A percentile compares a stretch with the other conserved stretches of the same genome.
Evolutionary conservation across 768 basidiomycete genomes (phyloP).

Genomic region (Mrakia blollopis): DNA sequence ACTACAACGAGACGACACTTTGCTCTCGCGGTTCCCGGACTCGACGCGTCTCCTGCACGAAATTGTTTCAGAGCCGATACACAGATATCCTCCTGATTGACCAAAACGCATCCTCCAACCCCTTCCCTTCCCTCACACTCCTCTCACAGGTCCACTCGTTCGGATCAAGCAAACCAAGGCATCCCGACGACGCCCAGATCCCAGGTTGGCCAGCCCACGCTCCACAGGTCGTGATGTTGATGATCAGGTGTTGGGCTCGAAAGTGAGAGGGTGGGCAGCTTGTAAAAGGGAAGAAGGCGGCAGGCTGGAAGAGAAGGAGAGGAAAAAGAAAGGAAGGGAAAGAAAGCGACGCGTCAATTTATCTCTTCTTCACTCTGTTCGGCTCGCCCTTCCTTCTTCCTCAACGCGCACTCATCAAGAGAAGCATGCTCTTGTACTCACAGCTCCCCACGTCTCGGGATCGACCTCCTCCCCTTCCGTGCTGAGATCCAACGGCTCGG

Average conservation of each 20-base stretch:
- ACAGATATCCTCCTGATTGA: conserved; percentile 12
- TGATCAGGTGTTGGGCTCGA: conserved; percentile 18
- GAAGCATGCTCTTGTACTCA: not conserved
- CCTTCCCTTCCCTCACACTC: conserved; percentile 14
- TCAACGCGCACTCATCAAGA: too few species aligned
- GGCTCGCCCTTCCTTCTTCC: too few species aligned
- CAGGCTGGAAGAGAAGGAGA: not conserved
- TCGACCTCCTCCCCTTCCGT: not conserved
- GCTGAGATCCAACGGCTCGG: not conserved
- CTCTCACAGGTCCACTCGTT: conserved; percentile 23
- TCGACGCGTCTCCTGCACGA: too few species aligned
- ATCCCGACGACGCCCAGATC: conserved; percentile 21
- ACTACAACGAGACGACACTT: too few species aligned
- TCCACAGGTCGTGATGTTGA: conserved; percentile 17
- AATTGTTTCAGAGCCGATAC: not conserved
- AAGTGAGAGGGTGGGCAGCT: conserved; percentile 21
- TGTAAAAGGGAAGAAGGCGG: conserved; percentile 10
- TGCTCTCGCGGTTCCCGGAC: too few species aligned
- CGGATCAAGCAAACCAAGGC: conserved; percentile 10
- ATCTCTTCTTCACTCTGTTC: too few species aligned
- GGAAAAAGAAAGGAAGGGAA: not conserved
- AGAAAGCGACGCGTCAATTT: not conserved
- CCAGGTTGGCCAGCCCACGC: conserved; percentile 24
- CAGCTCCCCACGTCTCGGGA: not conserved
- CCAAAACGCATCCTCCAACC: conserved; percentile 18